Percentiles rank a stretch among this genome's conserved stretches.
Conservation (phyloP, 2,329 filamentous ascomycete species). For the Venturiaceae sp. region DNA sequence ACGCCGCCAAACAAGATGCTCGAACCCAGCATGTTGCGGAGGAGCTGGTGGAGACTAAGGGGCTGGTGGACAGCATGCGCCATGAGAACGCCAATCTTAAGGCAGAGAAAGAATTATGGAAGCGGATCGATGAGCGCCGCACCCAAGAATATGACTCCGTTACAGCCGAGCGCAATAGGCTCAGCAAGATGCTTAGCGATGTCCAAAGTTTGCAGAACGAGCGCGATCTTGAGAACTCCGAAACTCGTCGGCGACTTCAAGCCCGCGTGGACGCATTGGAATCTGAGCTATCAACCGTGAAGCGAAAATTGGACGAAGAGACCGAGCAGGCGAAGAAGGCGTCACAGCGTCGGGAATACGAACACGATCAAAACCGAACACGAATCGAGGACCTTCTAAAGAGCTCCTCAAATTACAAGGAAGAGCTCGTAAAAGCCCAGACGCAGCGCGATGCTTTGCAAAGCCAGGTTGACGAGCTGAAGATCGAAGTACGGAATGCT, state of each 20-base stretch:
- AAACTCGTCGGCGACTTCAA: conserved; percentile 72
- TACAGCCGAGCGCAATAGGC: conserved; percentile 71
- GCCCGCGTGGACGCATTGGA: conserved; percentile 69
- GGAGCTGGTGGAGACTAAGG: conserved; percentile 79
- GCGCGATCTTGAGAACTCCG: conserved; percentile 73
- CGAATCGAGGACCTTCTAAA: conserved; percentile 85
- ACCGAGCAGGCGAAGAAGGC: conserved; percentile 76
- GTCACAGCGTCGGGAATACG: conserved; percentile 77
- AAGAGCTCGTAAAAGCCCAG: conserved; percentile 78
- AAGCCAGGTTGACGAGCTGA: conserved; percentile 76
- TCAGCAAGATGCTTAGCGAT: conserved; percentile 74
- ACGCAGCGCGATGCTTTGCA: conserved; percentile 86
- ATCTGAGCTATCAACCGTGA: conserved; percentile 64
- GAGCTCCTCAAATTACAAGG: conserved; percentile 68
- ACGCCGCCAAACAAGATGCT: conserved; percentile 80
- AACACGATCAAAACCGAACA: conserved; percentile 78
- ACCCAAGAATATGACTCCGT: conserved; percentile 80
- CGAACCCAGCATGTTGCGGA: conserved; percentile 86
- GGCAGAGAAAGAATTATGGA: conserved; percentile 90
- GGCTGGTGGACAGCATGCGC: conserved; percentile 73
- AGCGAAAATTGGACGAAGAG: conserved; percentile 76
- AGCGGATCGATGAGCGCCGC: conserved; percentile 81
- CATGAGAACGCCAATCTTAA: conserved; percentile 89
- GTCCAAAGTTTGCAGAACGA: conserved; percentile 89
- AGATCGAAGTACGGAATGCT: conserved; percentile 76